Base-by-base conservation (phyloP, 1,139 yeast species). In the Debaryomyces nepalensis region DNA sequence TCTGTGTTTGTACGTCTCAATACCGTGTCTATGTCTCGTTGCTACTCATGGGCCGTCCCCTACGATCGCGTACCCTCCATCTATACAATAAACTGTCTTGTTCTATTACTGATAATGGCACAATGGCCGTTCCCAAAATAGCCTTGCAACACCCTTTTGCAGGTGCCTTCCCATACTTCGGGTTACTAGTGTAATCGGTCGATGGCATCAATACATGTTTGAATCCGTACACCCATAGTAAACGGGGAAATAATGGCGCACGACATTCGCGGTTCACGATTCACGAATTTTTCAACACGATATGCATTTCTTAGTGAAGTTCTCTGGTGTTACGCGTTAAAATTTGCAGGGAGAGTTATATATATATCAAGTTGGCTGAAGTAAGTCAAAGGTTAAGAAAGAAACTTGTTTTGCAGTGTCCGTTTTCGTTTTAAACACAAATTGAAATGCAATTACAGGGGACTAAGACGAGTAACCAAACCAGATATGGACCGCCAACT, bases 401-500 rank as follows among this genome's bases (percentile, higher is more conserved):
- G 40, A 10, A 14, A 24, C 21, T 31, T 29, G 33, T 30, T 30
- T n/a, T 29, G 12, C 32, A 36, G 33, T 29, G 39, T 29, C 21
- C 11, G 33, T 27, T 19, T 12, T 26, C 33, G 20, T 27, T 36
- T 36, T 36, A 20, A 36, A 29, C 37, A 14, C 16, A 36, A 26
- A 33, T 20, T 37, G 26, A 30, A 37, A 29, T 23, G 40, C 32
- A 37, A 37, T 20, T 30, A 30, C 30, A 33, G 33, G 26, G 32
- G 26, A 23, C 33, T 14, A 37, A 32, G 29, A 29, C 37, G 24
- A 30, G 37, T 24, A 24, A n/a, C 19, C 23, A 24, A 9, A 12
- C 39, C 32, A 41, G 58, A 49, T 68, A 67, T 49, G 82, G 82
- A 3, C 81, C 81, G 11, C 81, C 81, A 40, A 57, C 61, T 45